Evolutionary conservation across 2,329 filamentous ascomycete species (phyloP).

Genomic region (Trichophyton schoenleinii): DNA sequence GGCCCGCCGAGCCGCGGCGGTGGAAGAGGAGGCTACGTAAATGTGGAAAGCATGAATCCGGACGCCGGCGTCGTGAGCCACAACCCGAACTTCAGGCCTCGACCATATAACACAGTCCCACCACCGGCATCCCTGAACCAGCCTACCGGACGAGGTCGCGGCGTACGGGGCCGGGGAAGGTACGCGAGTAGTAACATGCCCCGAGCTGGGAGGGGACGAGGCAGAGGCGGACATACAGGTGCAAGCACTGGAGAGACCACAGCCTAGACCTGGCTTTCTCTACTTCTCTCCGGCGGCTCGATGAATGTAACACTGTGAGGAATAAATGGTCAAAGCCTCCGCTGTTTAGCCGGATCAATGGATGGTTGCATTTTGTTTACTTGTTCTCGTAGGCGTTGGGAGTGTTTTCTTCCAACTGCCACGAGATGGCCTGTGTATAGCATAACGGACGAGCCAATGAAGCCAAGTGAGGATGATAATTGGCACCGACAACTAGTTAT

Average conservation of each 20-base stretch:
- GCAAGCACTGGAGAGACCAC: background rate
- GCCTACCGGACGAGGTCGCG: slow-evolving; percentile 15
- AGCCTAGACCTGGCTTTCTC: background rate
- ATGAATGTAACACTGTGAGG: background rate
- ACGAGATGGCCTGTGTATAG: background rate
- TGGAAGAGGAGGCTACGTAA: slow-evolving; percentile 18
- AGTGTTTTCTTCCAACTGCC: background rate
- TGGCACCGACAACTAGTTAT: background rate
- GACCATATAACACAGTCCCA: slow-evolving; percentile 37
- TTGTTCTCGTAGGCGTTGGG: background rate
- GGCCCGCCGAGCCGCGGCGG: slow-evolving; percentile 6
- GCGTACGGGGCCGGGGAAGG: slow-evolving; percentile 11
- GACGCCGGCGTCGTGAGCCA: slow-evolving; percentile 38
- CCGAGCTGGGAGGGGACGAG: slow-evolving; percentile 6
- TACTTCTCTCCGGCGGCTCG: background rate
- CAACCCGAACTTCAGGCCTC: slow-evolving; percentile 41
- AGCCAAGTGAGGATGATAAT: background rate
- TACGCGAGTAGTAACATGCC: background rate
- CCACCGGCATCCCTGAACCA: slow-evolving; percentile 27
- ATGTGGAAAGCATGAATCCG: slow-evolving; percentile 36
- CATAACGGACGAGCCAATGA: background rate
- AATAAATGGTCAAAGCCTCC: background rate
- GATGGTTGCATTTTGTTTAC: background rate
- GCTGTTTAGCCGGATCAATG: background rate
- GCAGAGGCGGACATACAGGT: background rate